Evolutionary conservation across 2,329 filamentous ascomycete species (phyloP), one percentile per base, ranked within the genome.

Genomic region (Epichloe sibirici): DNA sequence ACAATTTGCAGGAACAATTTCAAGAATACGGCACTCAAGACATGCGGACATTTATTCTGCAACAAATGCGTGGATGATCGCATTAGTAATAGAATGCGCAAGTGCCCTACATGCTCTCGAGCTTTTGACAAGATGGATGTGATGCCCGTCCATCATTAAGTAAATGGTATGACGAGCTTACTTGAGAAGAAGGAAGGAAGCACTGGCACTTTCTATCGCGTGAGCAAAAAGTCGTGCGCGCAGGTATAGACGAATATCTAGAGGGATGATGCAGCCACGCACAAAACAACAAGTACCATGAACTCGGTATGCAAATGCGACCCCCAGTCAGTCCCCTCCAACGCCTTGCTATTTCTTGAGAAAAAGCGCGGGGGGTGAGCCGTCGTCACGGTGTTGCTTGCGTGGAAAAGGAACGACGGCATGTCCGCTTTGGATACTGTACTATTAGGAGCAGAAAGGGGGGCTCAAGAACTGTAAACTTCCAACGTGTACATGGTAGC

Each of bases 31-130:
- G 86, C 85, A 9, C 79, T 98, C 66, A 94, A 93, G 71, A 90
- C 88, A 1, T 98, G 93, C 67, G 93, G 93, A 2, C 93, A 98
- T 68, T 81, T 95, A 48, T 95, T 97, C 69, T 98, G 93, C 77
- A 84, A 85, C 63, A 78, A 83, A 47, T 98, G 93, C 65, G 86
- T 97, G 25, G 88, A 95, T 58, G 86, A 94, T 63, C 84, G 93
- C 53, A 83, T 96, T 56, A 82, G 82, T 45, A 95, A 93, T 63
- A 86, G 93, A 38, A 90, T 91, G 71, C 81, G 93, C 59, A 97
- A 97, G 69, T 98, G 93, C 64, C 93, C 93, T 3, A 91, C 88
- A 61, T 98, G 94, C 74, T 89, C 86, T 62, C 87, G 86, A 69
- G 83, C 88, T 4, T 98, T 98, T 66, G 91, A 95, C 62, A 86